These are phyloP conservation scores for Globisporangium rhizosaccharum DNA, from an alignment of 352 stramenopile species.

Conservation along the genomic window DNA sequence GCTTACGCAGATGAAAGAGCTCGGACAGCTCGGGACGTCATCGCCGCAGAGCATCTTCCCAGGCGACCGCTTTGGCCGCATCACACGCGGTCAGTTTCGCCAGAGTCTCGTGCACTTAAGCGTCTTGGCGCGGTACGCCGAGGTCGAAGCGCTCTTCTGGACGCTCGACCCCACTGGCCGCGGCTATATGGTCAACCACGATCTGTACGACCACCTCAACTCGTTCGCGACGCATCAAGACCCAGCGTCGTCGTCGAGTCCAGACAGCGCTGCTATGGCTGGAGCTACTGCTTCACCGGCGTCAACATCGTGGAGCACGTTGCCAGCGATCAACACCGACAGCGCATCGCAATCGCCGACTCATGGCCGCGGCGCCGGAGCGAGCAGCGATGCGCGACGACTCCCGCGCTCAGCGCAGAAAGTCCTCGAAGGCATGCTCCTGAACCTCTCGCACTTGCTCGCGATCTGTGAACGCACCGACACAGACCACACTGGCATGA, in stretches of 20 bases:
- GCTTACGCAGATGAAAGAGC: conserved; percentile 55
- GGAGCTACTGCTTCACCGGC: neutral
- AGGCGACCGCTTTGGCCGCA: conserved; percentile 60
- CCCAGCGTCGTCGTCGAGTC: neutral
- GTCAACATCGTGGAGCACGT: conserved; percentile 12
- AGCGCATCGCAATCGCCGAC: neutral
- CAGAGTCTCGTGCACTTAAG: conserved; percentile 68
- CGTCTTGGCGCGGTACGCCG: conserved; percentile 51
- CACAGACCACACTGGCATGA: conserved; percentile 26
- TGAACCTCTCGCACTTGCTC: conserved; percentile 33
- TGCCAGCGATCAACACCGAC: conserved; percentile 31
- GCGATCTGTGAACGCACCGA: conserved; percentile 47
- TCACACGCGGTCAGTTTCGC: conserved; percentile 66
- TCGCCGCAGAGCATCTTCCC: conserved; percentile 61
- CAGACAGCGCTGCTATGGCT: neutral
- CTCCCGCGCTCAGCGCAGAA: conserved; percentile 59
- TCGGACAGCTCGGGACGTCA: conserved; percentile 43
- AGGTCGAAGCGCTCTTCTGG: conserved; percentile 75
- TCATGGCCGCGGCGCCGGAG: neutral
- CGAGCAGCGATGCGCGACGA: neutral
- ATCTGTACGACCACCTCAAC: conserved; percentile 68
- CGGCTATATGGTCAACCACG: conserved; percentile 48
- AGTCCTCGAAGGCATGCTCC: conserved; percentile 60
- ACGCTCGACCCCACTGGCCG: conserved; percentile 56
- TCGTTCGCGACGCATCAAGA: conserved; percentile 11